These are phyloP conservation scores for Skeletonema grethae DNA, from an alignment of 108 stramenopile species.

Conservation along the genomic window DNA sequence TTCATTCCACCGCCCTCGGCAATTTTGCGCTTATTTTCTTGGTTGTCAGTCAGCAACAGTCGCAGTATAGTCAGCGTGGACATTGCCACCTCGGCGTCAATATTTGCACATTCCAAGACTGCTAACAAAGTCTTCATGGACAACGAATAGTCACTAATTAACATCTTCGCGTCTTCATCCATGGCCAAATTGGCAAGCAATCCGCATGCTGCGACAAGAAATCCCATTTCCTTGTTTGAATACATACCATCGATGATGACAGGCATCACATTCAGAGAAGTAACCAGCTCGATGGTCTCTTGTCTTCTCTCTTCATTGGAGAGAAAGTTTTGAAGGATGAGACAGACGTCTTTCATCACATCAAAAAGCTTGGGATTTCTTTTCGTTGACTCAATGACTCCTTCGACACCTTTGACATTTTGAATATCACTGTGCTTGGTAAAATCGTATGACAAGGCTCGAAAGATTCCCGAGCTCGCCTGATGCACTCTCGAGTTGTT, in stretches of 20 bases:
- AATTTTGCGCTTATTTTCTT: constrained; percentile 13
- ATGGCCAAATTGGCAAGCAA: constrained; percentile 40
- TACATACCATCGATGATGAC: constrained; percentile 31
- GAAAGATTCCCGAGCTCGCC: constrained; percentile 31
- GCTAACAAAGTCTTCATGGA: constrained; percentile 17
- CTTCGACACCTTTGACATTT: constrained; percentile 28
- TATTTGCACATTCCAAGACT: constrained; percentile 10
- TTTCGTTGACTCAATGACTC: constrained; percentile 36
- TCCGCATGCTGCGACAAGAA: constrained; percentile 39
- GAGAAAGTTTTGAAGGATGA: constrained; percentile 38
- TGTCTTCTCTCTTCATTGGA: constrained; percentile 15
- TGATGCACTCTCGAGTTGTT: constrained; percentile 27
- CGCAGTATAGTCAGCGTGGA: constrained; percentile 27
- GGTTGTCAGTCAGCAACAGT: constrained; percentile 27
- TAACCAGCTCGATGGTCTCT: not conserved
- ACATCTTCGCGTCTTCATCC: constrained; percentile 22
- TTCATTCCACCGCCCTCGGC: constrained; percentile 15
- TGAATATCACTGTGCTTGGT: constrained; percentile 24
- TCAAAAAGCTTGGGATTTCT: constrained; percentile 19
- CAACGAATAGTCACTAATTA: constrained; percentile 21
- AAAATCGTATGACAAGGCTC: constrained; percentile 46
- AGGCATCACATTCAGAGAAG: constrained; percentile 2
- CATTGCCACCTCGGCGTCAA: constrained; percentile 12
- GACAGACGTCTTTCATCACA: constrained; percentile 30
- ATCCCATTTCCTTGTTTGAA: constrained; percentile 9